Conservation (phyloP, 257 asterid genomes). For the Fraxinus quadrangulata region DNA sequence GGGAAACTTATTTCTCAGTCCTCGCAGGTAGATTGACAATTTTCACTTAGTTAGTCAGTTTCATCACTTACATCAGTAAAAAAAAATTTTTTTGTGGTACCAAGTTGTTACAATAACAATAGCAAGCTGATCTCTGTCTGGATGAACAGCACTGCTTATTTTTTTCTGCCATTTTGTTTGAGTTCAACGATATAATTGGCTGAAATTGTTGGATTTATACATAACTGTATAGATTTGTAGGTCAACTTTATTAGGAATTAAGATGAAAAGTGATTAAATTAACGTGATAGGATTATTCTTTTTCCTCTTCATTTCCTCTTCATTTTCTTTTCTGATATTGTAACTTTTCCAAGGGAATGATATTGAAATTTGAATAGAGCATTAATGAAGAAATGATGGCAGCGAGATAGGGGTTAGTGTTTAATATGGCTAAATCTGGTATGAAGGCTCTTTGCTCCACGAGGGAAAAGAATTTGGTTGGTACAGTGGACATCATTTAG, state of each 20-base stretch:
- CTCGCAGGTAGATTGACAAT: slow-evolving; percentile 51
- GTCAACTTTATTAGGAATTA: not conserved
- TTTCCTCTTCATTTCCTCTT: not conserved
- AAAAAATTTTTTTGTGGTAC: not conserved
- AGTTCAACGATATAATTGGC: not conserved
- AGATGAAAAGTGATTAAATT: not conserved
- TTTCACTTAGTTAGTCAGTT: not conserved
- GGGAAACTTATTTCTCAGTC: slow-evolving; percentile 80
- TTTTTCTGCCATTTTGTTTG: not conserved
- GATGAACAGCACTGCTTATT: not conserved
- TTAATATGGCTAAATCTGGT: not conserved
- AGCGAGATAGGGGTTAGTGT: not conserved
- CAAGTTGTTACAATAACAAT: not conserved
- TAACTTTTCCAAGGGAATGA: not conserved
- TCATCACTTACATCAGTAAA: not conserved
- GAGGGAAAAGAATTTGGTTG: not conserved
- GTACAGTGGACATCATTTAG: not conserved
- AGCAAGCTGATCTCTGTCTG: not conserved
- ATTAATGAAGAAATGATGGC: not conserved
- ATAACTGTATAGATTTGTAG: not conserved
- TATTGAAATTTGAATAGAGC: not conserved
- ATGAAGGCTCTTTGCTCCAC: not conserved
- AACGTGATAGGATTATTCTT: not conserved
- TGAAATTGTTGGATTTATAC: not conserved
- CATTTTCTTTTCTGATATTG: not conserved